phyloP scores from a whole-genome alignment of 140 eudicot species.

The Senecio squalidus region DNA sequence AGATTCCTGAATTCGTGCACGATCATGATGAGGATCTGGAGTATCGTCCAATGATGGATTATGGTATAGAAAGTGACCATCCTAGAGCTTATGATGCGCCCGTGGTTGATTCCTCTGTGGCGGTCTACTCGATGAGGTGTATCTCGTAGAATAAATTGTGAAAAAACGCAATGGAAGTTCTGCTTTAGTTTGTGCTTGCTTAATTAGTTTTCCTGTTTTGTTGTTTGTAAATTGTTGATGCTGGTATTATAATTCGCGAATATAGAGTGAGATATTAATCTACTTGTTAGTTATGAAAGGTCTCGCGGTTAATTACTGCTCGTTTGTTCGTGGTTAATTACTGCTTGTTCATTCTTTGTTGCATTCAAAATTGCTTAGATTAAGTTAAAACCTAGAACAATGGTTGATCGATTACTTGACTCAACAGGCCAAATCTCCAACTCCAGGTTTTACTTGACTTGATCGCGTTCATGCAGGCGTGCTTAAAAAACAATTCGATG shows the following conservation, averaged over 20 bases:
- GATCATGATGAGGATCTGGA: conserved; percentile 83
- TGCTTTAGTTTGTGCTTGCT: neutral
- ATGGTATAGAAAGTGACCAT: conserved; percentile 78
- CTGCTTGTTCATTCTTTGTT: too few species aligned
- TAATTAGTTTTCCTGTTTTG: neutral
- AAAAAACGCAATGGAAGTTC: neutral
- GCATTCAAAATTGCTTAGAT: too few species aligned
- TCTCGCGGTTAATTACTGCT: too few species aligned
- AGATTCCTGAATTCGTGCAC: conserved; percentile 67
- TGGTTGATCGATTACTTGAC: too few species aligned
- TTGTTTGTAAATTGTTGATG: neutral
- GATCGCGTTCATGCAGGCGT: too few species aligned
- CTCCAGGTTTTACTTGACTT: too few species aligned
- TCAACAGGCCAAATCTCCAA: too few species aligned
- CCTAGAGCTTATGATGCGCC: conserved; percentile 43
- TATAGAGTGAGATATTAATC: neutral
- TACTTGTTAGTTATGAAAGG: neutral
- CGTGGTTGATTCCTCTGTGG: conserved; percentile 47
- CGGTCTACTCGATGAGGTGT: conserved; percentile 60
- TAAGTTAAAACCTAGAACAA: too few species aligned
- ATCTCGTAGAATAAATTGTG: conserved; percentile 34
- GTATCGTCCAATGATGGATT: conserved; percentile 70
- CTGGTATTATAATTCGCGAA: neutral
- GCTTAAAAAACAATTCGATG: too few species aligned
- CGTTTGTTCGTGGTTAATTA: too few species aligned